These are phyloP conservation scores for Falciphora oryzae DNA, from an alignment of 2,329 filamentous ascomycete genomes.

Conservation along the genomic window DNA sequence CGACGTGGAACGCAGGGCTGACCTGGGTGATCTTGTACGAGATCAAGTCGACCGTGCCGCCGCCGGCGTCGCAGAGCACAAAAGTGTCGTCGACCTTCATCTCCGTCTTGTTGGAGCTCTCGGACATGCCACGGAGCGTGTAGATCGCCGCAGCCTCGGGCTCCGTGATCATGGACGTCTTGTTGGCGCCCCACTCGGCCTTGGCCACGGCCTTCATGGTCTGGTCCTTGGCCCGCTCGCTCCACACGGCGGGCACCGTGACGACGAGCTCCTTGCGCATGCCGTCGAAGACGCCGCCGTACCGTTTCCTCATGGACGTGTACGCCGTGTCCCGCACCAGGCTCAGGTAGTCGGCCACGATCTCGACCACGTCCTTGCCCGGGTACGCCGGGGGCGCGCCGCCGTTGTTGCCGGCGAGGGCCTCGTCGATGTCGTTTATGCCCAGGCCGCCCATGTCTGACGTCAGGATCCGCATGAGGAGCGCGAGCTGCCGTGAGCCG, in stretches of 20 bases:
- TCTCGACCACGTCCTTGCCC: slow-evolving; percentile 20
- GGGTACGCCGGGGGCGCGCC: slow-evolving; percentile 13
- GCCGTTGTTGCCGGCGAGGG: slow-evolving; percentile 7
- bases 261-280: slow-evolving; percentile 25
- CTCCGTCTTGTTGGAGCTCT: slow-evolving; percentile 16
- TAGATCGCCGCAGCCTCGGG: slow-evolving; percentile 40
- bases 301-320: slow-evolving; percentile 16
- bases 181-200: slow-evolving; percentile 29
- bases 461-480: slow-evolving; percentile 16
- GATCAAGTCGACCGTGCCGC: slow-evolving; percentile 40
- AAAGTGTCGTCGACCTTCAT: slow-evolving; percentile 17
- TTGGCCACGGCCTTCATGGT: slow-evolving; percentile 31
- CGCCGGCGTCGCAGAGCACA: slow-evolving; percentile 25
- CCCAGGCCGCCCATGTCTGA: slow-evolving; percentile 4
- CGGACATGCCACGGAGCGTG: slow-evolving; percentile 23
- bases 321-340: slow-evolving; percentile 17
- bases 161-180: slow-evolving; percentile 32
- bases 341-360: slow-evolving; percentile 24
- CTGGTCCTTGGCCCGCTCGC: slow-evolving; percentile 26
- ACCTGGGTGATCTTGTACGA: slow-evolving; percentile 42
- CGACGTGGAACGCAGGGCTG: slow-evolving; percentile 25
- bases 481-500: slow-evolving; percentile 18
- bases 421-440: slow-evolving; percentile 10
- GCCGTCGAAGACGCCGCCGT: slow-evolving; percentile 12
- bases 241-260: slow-evolving; percentile 42